phyloP scores from a whole-genome alignment of 176 grass and related monocot species.

The Calamus simplicifolius region DNA sequence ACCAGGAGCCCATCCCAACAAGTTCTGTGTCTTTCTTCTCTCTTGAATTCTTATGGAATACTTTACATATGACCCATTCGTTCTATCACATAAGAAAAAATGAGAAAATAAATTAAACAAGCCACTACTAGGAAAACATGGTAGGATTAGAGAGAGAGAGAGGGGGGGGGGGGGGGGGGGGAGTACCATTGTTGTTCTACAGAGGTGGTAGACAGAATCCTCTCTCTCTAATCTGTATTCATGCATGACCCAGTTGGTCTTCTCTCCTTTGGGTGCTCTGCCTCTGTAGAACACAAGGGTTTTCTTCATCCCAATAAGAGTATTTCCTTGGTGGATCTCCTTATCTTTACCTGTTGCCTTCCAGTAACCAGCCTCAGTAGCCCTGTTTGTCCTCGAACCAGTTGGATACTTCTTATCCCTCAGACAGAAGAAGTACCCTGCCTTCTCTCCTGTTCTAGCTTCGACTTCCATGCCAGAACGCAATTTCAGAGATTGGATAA shows the following conservation, averaged over 20 bases:
- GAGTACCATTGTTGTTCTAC: not conserved
- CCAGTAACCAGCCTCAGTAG: slow-evolving; percentile 10
- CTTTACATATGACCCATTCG: slow-evolving; percentile 12
- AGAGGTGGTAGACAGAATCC: not conserved
- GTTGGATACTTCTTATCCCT: slow-evolving; percentile 14
- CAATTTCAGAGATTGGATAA: too few relatives aligned
- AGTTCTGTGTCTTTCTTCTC: not conserved
- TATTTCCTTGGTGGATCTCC: slow-evolving; percentile 3
- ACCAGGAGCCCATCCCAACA: slow-evolving; percentile 1
- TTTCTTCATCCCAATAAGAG: slow-evolving; percentile 5
- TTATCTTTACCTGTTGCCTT: slow-evolving; percentile 20
- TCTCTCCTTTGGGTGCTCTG: slow-evolving; percentile 8
- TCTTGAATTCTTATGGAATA: slow-evolving; percentile 4
- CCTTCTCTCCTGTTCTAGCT: not conserved
- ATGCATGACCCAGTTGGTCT: slow-evolving; percentile 18
- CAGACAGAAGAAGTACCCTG: slow-evolving; percentile 15
- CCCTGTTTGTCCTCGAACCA: slow-evolving; percentile 11
- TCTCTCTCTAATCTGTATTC: slow-evolving; percentile 14
- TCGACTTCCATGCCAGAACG: not conserved
- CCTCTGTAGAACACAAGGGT: slow-evolving; percentile 16
- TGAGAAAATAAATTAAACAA: not conserved
- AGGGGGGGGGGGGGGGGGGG: not conserved
- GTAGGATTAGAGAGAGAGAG: too few relatives aligned
- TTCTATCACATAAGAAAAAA: not conserved
- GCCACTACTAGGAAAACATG: too few relatives aligned